A percentile compares a stretch with the other conserved stretches of the same genome.
phyloP scores from a whole-genome alignment of 495 filamentous ascomycete genomes.

The Ramalina intermedia region DNA sequence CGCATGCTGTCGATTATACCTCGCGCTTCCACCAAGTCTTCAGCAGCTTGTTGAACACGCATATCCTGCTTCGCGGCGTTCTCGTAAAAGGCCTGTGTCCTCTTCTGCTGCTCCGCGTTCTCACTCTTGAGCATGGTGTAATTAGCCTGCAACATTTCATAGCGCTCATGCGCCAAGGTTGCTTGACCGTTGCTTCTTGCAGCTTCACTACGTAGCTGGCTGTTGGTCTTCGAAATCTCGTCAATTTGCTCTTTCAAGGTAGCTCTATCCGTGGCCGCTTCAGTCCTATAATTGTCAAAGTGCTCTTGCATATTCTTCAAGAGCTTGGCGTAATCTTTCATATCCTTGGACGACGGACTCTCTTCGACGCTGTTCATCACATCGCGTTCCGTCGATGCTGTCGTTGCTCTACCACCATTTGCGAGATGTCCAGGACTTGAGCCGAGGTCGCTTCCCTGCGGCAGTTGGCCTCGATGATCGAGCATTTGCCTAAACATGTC shows the following conservation, averaged over 20 bases:
- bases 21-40: conserved; percentile 80
- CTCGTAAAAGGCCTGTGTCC: conserved; percentile 59
- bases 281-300: conserved; percentile 79
- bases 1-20: conserved; percentile 73
- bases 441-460: conserved; percentile 20
- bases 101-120: conserved; percentile 70
- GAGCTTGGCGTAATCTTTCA: conserved; percentile 48
- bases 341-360: conserved; percentile 27
- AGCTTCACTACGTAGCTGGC: conserved; percentile 63
- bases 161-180: conserved; percentile 64
- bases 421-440: conserved; percentile 10
- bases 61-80: conserved; percentile 78
- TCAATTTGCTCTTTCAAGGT: conserved; percentile 78
- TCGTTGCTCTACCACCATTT: conserved; percentile 27
- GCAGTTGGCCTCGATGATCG: conserved; percentile 50
- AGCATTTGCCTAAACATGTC: conserved; percentile 96
- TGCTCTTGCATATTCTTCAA: conserved; percentile 77
- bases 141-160: conserved; percentile 82
- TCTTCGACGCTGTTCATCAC: conserved; percentile 28
- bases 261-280: conserved; percentile 62
- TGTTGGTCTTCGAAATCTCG: conserved; percentile 65
- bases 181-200: conserved; percentile 66
- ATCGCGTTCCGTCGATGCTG: conserved; percentile 20
- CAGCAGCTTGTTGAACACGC: conserved; percentile 75
- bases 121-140: conserved; percentile 69